Percentiles rank a stretch among this genome's conserved stretches.
phyloP scores from a whole-genome alignment of 1,139 yeast species.

The Hemisphaericaspora lyxosophila region DNA sequence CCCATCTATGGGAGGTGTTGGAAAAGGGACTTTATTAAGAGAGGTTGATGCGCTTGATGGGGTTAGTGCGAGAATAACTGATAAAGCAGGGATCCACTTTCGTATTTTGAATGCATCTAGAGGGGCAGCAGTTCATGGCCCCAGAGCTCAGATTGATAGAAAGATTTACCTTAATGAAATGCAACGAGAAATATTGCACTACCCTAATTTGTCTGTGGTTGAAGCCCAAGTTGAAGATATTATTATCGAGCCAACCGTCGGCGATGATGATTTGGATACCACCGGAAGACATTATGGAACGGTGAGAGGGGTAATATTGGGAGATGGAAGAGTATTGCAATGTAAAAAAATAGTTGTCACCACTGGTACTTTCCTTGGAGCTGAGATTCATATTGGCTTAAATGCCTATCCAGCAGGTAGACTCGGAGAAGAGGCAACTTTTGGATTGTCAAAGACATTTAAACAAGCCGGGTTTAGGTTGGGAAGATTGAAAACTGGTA shows the following conservation, averaged over 20 bases:
- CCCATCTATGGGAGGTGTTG: conserved; percentile 98
- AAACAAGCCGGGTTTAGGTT: conserved; percentile 73
- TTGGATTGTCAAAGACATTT: conserved; percentile 81
- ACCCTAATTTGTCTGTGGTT: conserved; percentile 58
- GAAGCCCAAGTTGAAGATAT: conserved; percentile 85
- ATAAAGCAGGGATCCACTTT: conserved; percentile 90
- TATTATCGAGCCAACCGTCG: conserved; percentile 52
- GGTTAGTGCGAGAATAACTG: conserved; percentile 79
- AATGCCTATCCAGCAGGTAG: conserved; percentile 84
- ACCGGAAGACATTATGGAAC: conserved; percentile 40
- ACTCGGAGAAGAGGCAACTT: conserved; percentile 89
- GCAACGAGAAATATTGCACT: conserved; percentile 65
- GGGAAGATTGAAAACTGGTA: conserved; percentile 94
- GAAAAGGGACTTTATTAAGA: conserved; percentile 87
- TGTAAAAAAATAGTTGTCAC: conserved; percentile 80
- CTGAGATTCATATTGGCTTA: conserved; percentile 90
- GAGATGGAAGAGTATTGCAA: conserved; percentile 59
- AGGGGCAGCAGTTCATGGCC: conserved; percentile 99
- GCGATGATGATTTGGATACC: conserved; percentile 20
- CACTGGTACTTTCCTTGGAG: conserved; percentile 94
- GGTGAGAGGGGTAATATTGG: conserved; percentile 71
- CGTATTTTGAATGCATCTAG: conserved; percentile 81
- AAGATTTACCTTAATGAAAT: conserved; percentile 73
- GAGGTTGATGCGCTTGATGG: conserved; percentile 98
- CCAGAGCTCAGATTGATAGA: conserved; percentile 94